These are phyloP conservation scores for Trifolium pratense DNA, from an alignment of 306 rosid genomes.

Conservation along the genomic window DNA sequence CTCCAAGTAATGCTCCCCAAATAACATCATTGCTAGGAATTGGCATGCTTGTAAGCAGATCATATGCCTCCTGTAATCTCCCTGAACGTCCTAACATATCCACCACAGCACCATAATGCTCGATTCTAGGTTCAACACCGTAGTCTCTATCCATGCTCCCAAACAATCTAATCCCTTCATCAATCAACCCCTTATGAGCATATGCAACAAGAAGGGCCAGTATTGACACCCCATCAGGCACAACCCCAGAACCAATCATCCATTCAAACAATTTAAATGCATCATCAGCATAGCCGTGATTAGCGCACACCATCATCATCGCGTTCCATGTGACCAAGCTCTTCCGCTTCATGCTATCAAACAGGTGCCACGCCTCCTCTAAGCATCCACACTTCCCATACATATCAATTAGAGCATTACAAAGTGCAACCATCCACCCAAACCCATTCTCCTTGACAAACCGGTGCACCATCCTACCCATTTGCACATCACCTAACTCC, in stretches of 20 bases:
- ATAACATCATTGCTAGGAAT: conserved; percentile 51
- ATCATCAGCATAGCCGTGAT: conserved; percentile 57
- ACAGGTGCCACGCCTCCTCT: conserved; percentile 56
- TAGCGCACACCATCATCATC: conserved; percentile 60
- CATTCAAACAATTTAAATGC: conserved; percentile 49
- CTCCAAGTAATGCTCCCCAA: conserved; percentile 70
- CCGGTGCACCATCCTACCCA: conserved; percentile 53
- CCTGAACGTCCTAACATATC: conserved; percentile 74
- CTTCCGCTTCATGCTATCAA: conserved; percentile 50
- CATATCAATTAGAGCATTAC: conserved; percentile 66
- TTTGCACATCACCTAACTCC: conserved; percentile 50
- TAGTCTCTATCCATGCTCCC: conserved; percentile 58
- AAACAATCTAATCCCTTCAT: conserved; percentile 58
- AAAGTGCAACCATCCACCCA: conserved; percentile 63
- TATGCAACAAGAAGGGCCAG: conserved; percentile 63
- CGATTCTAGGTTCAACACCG: conserved; percentile 53
- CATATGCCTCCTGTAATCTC: conserved; percentile 62
- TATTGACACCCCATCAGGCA: conserved; percentile 57
- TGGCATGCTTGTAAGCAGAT: conserved; percentile 49
- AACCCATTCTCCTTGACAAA: conserved; percentile 55
- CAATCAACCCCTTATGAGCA: conserved; percentile 58
- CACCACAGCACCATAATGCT: conserved; percentile 66
- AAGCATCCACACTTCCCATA: conserved; percentile 71
- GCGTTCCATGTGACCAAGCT: conserved; percentile 69
- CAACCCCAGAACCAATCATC: conserved; percentile 48